Conservation (phyloP, 176 grass and related monocot genomes). For the Phragmites australis region DNA sequence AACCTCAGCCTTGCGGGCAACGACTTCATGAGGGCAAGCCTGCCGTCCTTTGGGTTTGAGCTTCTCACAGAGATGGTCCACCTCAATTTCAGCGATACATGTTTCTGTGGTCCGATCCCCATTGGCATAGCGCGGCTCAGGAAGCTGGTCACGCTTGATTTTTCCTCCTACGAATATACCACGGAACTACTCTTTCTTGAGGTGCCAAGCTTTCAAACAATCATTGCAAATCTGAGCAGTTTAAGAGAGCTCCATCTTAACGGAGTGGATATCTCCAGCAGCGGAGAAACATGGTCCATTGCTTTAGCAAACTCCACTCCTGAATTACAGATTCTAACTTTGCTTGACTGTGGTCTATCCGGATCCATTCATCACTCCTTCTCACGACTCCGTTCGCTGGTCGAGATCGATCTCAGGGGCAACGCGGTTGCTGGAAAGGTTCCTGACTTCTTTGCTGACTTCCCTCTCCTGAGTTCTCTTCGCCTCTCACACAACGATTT, state of each 20-base stretch:
- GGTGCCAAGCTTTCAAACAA: background rate
- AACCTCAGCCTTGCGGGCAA: slow-evolving; percentile 30
- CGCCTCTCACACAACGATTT: background rate
- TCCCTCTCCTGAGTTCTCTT: background rate
- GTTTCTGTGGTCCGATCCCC: slow-evolving; percentile 5
- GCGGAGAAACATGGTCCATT: slow-evolving; percentile 19
- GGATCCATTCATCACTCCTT: slow-evolving; percentile 26
- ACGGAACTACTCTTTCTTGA: background rate
- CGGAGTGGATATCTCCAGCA: slow-evolving; percentile 17
- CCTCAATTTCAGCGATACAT: slow-evolving; percentile 21
- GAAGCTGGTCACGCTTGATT: slow-evolving; percentile 31
- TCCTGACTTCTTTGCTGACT: background rate
- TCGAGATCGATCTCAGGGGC: background rate
- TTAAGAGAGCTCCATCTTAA: slow-evolving; percentile 32
- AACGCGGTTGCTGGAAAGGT: background rate
- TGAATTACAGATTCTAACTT: slow-evolving; percentile 6
- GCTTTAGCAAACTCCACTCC: slow-evolving; percentile 13
- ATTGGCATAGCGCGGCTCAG: slow-evolving; percentile 12
- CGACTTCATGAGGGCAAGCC: background rate
- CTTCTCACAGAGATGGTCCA: slow-evolving; percentile 17
- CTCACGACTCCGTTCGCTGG: background rate
- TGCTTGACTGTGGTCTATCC: background rate
- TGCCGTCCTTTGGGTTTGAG: slow-evolving; percentile 9
- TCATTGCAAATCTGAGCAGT: slow-evolving; percentile 29
- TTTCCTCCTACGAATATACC: background rate